Evolutionary conservation across 2,329 filamentous ascomycete species (phyloP).

Genomic region (Colletotrichum orchidophilum): DNA sequence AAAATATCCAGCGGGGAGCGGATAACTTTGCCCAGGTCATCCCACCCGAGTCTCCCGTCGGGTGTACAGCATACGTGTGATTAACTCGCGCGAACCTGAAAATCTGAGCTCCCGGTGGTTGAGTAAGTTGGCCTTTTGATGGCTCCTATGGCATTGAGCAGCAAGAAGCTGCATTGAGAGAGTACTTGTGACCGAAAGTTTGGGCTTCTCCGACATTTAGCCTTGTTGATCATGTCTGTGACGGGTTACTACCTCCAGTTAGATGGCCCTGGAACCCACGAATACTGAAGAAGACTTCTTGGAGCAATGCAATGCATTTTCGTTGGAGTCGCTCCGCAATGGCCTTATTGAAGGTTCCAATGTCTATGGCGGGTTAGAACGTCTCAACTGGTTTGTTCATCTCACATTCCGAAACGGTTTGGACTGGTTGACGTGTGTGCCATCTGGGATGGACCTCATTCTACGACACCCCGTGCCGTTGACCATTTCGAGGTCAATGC

Average conservation of each 20-base stretch:
- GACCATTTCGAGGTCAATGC: not conserved
- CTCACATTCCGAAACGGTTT: not conserved
- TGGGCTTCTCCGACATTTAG: not conserved
- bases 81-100: not conserved
- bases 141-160: accelerated
- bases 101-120: not conserved
- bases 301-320: not conserved
- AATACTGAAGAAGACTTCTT: not conserved
- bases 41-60: not conserved
- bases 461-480: not conserved
- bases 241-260: not conserved
- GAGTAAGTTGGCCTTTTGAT: not conserved
- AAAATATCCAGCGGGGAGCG: not conserved
- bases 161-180: not conserved
- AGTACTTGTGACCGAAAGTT: not conserved
- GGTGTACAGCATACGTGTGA: not conserved
- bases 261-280: not conserved
- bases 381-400: not conserved
- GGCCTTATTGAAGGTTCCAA: not conserved
- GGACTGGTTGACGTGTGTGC: not conserved
- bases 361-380: not conserved
- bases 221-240: not conserved
- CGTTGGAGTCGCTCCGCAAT: not conserved
- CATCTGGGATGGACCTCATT: not conserved
- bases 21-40: not conserved